These are phyloP conservation scores for Drechmeria coniospora DNA, from an alignment of 2,329 filamentous ascomycete genomes.

Conservation along the genomic window DNA sequence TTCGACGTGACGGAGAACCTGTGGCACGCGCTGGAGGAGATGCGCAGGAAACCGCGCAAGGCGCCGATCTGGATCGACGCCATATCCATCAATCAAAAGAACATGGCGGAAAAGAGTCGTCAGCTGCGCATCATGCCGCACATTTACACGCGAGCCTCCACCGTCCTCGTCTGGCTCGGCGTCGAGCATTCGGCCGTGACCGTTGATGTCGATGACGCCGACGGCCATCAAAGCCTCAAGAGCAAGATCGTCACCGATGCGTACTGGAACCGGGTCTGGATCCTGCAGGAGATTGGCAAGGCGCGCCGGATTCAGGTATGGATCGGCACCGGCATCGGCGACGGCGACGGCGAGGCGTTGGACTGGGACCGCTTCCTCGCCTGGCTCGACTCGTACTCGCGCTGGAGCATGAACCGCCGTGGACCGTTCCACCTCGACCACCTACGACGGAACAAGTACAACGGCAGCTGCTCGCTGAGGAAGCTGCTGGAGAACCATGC, in stretches of 20 bases:
- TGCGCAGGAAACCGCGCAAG: conserved; percentile 2
- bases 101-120: conserved; percentile 5
- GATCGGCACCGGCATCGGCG: too few species aligned
- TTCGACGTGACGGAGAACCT: conserved; percentile 6
- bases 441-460: conserved; percentile 5
- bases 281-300: conserved; percentile 7
- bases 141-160: conserved; percentile 7
- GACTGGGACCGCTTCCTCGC: conserved; percentile 4
- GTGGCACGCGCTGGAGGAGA: conserved; percentile 4
- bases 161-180: conserved; percentile 9
- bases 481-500: conserved; percentile 5
- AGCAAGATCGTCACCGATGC: conserved; percentile 2
- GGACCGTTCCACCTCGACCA: conserved; percentile 4
- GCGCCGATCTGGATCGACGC: conserved; percentile 8
- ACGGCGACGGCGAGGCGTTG: neutral
- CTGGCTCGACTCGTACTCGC: conserved; percentile 3
- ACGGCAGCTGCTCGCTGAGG: conserved; percentile 5
- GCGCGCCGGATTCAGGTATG: conserved; percentile 5
- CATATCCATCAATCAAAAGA: conserved; percentile 7
- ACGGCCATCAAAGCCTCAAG: neutral
- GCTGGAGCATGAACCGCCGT: conserved; percentile 1
- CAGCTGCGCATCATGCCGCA: conserved; percentile 9
- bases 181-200: conserved; percentile 1
- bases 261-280: conserved; percentile 8
- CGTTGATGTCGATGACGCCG: neutral